Base-by-base conservation (phyloP, 106 monocot species). In the Agapanthus africanus region DNA sequence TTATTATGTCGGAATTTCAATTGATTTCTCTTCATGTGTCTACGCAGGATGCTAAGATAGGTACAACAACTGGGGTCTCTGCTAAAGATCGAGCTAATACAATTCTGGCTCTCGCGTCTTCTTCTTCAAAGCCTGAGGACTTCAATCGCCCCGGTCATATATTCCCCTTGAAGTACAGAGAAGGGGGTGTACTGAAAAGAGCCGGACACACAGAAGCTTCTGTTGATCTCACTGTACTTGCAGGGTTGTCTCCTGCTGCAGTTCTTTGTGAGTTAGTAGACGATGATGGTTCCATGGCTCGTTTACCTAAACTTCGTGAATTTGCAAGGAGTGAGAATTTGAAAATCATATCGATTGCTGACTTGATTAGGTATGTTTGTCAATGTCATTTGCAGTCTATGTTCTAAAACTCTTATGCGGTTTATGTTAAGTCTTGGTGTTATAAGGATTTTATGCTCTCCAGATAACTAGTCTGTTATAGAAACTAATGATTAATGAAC, bases 141-240 rank as follows among this genome's bases (percentile, higher is more conserved):
- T 91, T 95, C 50, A 86, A 86, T 35, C 82, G 95, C 18, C 95
- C 95, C 63, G 95, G 95, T 19, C 95, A 95, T 81, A 88, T 95
- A 51, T 95, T 95, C 42, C 95, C 95, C 31, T 69, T 95, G 59
- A 95, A 81, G 63, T 95, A 95, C 65, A 85, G 86, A 79, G 88
- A 95, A 62, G 95, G 95, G 37, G 95, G 95, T 49, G 91, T 95
- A n/a, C 57, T 95, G 21, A 95, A 88, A 84, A 81, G 95, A 76
- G 95, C 95, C 52, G 95, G 95, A 27, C 95, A 95, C 36, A 95
- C 95, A 30, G 95, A 95, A 78, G 95, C 95, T 36, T 91, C 95
- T 40, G 84, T 88, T 71, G 95, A 95, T 76, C 84, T 95, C 60
- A 81, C 86, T 26, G 59, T 88, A 22, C 72, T 95, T 46, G 95